Evolutionary conservation across 2,329 filamentous ascomycete genomes (phyloP).

Genomic region (Penicillium brasilianum): DNA sequence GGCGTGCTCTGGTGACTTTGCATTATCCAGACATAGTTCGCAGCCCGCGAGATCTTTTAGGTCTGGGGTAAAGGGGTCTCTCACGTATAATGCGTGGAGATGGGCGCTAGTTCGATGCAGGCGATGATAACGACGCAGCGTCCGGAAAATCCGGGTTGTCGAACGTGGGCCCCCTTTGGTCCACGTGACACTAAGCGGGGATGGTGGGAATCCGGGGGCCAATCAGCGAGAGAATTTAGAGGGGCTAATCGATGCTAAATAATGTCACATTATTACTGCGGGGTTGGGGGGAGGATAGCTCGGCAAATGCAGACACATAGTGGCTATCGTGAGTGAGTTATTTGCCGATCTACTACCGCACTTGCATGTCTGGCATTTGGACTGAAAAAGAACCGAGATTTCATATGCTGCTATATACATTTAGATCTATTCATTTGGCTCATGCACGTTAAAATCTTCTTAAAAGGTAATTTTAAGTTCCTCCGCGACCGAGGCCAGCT

Average conservation of each 20-base stretch:
- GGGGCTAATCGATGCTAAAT: not conserved
- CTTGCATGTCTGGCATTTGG: not conserved
- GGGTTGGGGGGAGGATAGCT: not conserved
- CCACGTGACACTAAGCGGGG: conserved; percentile 26
- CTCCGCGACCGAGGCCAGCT: conserved; percentile 26
- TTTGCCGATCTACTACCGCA: not conserved
- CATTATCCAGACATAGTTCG: conserved; percentile 32
- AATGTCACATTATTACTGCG: not conserved
- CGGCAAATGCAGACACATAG: not conserved
- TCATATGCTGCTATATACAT: conserved; percentile 10
- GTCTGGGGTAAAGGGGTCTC: conserved; percentile 13
- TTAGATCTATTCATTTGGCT: not conserved
- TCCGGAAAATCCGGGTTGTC: conserved; percentile 29
- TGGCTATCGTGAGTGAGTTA: not conserved
- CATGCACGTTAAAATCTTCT: not conserved
- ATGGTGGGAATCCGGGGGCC: not conserved
- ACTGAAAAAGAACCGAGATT: not conserved
- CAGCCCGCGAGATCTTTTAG: not conserved
- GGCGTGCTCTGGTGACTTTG: conserved; percentile 44
- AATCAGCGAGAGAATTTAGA: not conserved
- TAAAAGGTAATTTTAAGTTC: conserved; percentile 28
- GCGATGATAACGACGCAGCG: conserved; percentile 16
- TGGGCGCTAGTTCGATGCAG: conserved; percentile 13
- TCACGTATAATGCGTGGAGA: not conserved
- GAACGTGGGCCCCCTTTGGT: not conserved